Evolutionary conservation across 306 rosid species (phyloP), one percentile per base, ranked within the genome.

Genomic region (Lablab purpureus): DNA sequence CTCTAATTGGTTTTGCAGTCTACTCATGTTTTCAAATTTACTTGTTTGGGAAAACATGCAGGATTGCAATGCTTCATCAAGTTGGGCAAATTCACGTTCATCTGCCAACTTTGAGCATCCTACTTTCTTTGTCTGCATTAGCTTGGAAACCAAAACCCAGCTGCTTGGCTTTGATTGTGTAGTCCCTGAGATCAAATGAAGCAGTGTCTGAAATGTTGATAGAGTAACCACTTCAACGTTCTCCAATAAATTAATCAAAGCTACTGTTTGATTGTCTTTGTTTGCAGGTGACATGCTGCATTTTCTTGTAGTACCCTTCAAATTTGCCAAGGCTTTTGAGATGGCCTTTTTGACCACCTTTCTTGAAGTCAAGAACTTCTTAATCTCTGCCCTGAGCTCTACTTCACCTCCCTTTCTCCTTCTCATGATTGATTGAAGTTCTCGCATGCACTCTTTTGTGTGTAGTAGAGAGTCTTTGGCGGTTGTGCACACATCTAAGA

Each of bases 111-210:
- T 69, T 7, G 75, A 58, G n/a, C 80, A 54, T 8, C 47, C 66
- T 11, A 56, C 66, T 46, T 56, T 67, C 36, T 67, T 67, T 28
- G 43, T 60, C n/a, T 73, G 76, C 62, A 73, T 60, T 7, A 83
- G 45, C 83, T 79, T 79, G 60, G 87, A 83, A 58, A 83, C 71
- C 52, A 79, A 83, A 19, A 18, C 21, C 81, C 78, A 67, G 37
- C 64, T 84, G 10, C 74, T 74, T 27, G 50, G 46, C 52, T 79
- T 84, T 43, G 71, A 51, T 79, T 74, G 54, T 32, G 82, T 41
- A 25, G 71, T 30, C 10, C 78, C 81, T 49, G 63, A 75, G 13
- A 80, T 52, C 27, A 80, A 79, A 11, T 72, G 67, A 3, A 79
- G 5, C 0, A 68, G 52, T 37, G 56, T 14, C 54, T 75, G 49